Evolutionary conservation across 148 eudicot genomes (phyloP).

Genomic region (Fagopyrum esculentum): DNA sequence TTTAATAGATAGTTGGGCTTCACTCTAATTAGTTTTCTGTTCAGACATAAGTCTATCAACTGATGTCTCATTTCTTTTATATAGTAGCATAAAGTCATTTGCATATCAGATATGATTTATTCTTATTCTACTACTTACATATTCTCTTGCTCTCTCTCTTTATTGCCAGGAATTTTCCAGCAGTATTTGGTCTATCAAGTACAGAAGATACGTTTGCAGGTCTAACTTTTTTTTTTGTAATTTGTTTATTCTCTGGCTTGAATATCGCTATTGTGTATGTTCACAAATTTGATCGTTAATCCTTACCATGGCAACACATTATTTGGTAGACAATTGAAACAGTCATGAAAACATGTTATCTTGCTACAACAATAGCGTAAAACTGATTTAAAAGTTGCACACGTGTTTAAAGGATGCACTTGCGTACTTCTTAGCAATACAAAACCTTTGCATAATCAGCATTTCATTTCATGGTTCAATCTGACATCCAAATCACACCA

Average conservation of each 20-base stretch:
- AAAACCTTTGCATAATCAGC: not conserved
- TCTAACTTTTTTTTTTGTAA: conserved; percentile 11
- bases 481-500: not conserved
- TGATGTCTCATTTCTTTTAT: not conserved
- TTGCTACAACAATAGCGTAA: not conserved
- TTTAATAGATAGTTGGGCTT: not conserved
- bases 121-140: not conserved
- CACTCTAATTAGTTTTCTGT: not conserved
- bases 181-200: conserved; percentile 94
- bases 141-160: conserved; percentile 8
- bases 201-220: conserved; percentile 93
- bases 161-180: conserved; percentile 74
- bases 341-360: not conserved
- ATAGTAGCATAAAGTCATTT: not conserved
- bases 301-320: not conserved
- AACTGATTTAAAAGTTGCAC: not conserved
- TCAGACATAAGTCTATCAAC: not conserved
- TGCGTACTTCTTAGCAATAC: not conserved
- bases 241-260: not conserved
- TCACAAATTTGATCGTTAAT: conserved; percentile 4
- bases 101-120: not conserved
- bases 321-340: not conserved
- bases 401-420: not conserved
- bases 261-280: not conserved
- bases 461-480: not conserved